A percentile compares a stretch with the other conserved stretches of the same genome.
Evolutionary conservation across 352 stramenopile species (phyloP).

Genomic region (Phytopythium vexans): DNA sequence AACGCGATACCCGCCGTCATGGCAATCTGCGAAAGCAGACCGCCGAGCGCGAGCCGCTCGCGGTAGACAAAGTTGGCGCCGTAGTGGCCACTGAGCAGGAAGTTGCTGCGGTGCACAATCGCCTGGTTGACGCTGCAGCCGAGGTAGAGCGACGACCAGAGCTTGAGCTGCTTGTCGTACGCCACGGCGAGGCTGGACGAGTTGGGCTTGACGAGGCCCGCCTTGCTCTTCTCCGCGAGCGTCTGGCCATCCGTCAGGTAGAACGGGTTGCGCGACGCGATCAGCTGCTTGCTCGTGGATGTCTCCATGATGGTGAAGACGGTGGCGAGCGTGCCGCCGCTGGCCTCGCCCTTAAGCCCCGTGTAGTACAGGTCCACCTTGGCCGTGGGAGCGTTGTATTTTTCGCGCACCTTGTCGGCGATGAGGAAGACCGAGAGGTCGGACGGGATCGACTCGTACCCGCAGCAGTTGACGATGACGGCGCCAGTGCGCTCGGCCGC

Average conservation of each 20-base stretch:
- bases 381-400: slow-evolving; percentile 33
- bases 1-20: slow-evolving; percentile 34
- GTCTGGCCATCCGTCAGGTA: slow-evolving; percentile 52
- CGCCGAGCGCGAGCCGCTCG: slow-evolving; percentile 52
- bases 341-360: slow-evolving; percentile 43
- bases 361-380: slow-evolving; percentile 50
- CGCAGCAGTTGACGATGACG: slow-evolving; percentile 85
- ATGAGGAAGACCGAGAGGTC: slow-evolving; percentile 78
- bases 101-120: slow-evolving; percentile 76
- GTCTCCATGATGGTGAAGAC: slow-evolving; percentile 63
- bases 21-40: slow-evolving; percentile 39
- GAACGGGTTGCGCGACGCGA: slow-evolving; percentile 44
- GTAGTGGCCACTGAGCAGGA: slow-evolving; percentile 55
- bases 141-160: slow-evolving; percentile 72
- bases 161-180: slow-evolving; percentile 67
- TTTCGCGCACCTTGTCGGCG: slow-evolving; percentile 57
- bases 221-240: slow-evolving; percentile 25
- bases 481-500: slow-evolving; percentile 61
- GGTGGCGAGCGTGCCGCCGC: slow-evolving; percentile 55
- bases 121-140: slow-evolving; percentile 79
- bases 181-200: slow-evolving; percentile 28
- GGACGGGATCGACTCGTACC: slow-evolving; percentile 88
- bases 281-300: slow-evolving; percentile 34
- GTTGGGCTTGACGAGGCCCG: slow-evolving; percentile 34
- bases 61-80: slow-evolving; percentile 62